Base-by-base conservation (phyloP, 2,329 filamentous ascomycete genomes). In the Cladosporium sp. region DNA sequence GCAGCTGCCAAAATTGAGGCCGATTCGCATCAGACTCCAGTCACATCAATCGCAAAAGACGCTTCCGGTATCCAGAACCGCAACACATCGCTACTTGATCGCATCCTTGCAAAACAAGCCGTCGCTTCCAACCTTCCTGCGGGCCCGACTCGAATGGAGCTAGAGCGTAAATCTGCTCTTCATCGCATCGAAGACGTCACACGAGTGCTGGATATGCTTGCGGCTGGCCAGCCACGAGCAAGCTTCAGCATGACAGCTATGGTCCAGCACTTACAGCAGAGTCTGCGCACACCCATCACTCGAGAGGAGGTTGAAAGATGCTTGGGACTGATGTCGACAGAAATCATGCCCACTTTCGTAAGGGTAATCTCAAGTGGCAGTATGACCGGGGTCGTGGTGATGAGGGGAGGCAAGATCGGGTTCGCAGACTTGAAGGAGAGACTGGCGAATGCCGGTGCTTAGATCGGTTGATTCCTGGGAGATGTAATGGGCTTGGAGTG, bases 21-120 rank as follows among this genome's bases (percentile, higher is more conserved):
- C 34, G 42, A 42, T 17, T 40, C 65, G 40, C 20, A 67, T 19
- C 65, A 66, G 22, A 37, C 39, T 17, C 25, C 50, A n/a, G 40
- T 22, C 19, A 37, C 40, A 11, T 43, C 49, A 5, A 28, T 49
- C 39, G 49, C 38, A 39, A 73, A 63, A 22, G 77, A 75, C 59
- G 73, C 76, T 25, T 69, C 71, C 11, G 68, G 72, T 19, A 69
- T 75, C 14, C 63, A 69, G 34, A 66, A 55, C 37, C 76, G 78
- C 60, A 74, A 75, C 60, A 72, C 73, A 25, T 75, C 74, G 43
- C 76, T 82, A 19, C 75, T 81, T 40, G 78, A 80, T 55, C 78
- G 79, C 58, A 78, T 82, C 51, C 75, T 79, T 14, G 78, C 78
- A 19, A 82, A 81, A 66, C 77, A 81, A 66, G 71, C 72, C 25